Evolutionary conservation across 2,329 filamentous ascomycete species (phyloP), one percentile per base, ranked within the genome.

Genomic region (Myriosclerotinia duriaeana): DNA sequence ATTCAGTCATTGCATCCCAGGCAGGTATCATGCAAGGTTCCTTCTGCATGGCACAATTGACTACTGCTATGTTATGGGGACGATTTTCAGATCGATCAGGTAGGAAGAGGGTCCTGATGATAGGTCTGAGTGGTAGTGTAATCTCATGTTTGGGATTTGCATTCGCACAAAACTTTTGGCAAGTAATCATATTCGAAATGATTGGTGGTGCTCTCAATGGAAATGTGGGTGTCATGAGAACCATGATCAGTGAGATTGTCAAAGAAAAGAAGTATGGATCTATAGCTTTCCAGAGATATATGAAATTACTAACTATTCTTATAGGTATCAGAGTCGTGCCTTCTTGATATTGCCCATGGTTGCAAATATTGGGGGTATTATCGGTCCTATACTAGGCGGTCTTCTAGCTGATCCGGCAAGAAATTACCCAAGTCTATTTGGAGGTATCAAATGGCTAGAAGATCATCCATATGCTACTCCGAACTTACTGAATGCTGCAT

Each of bases 161-260:
- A 0, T 89, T 92, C 71, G 87, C 87, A 3, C 80, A 78, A 22
- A 86, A 80, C 11, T 89, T 91, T 71, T 79, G 76, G 3, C 85
- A 86, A 0, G 81, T 89, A 14, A 75, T 86, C 42, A 88, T 88
- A 74, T 81, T 79, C 72, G 78, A 89, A 8, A 82, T 82, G 38
- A 70, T 91, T 8, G 87, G 87, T 1, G 89, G 89, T 0, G 79
- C 85, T 14, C 76, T 91, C 59, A 92, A 92, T 75, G 89, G 89
- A 2, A 92, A 91, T 74, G 84, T 91, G 2, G 89, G 89, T 0
- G 88, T 92, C 3, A 89, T 92, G 87, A 80, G 89, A 68, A 91
- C 88, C 7, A 89, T 91, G 84, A 89, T 91, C 55, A 84, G 84
- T 2, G 89, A 92, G 76, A 88, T 90, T 44, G 85, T 92, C 48